phyloP scores from a whole-genome alignment of 176 grass and related monocot species.

The Oryza coarctata region DNA sequence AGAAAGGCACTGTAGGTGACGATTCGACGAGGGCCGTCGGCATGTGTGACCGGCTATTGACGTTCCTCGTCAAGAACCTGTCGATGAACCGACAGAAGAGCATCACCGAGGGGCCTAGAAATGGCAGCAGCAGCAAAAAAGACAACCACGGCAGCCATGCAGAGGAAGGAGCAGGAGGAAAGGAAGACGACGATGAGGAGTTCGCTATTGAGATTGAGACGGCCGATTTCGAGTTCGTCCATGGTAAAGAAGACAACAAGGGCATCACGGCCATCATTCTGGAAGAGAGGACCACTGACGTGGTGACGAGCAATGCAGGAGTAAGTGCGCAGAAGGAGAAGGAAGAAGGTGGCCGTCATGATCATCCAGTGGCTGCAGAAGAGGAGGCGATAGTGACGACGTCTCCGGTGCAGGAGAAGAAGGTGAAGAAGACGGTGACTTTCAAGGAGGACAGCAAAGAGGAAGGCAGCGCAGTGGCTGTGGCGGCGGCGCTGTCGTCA shows the following conservation, averaged over 20 bases:
- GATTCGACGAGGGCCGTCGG: conserved; percentile 1
- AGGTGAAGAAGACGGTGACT: conserved; percentile 39
- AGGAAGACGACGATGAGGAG: conserved; percentile 5
- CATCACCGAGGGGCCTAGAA: conserved; percentile 26
- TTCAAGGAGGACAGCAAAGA: conserved; percentile 36
- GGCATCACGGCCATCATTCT: conserved; percentile 11
- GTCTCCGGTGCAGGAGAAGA: conserved; percentile 16
- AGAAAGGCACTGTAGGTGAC: not conserved
- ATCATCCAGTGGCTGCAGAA: not conserved
- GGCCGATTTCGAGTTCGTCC: conserved; percentile 25
- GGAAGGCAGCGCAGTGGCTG: not conserved
- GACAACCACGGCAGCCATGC: not conserved
- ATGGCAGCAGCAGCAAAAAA: not conserved
- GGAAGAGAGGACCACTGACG: not conserved
- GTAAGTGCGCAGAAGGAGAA: not conserved
- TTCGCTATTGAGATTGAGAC: conserved; percentile 47
- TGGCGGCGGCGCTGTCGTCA: not conserved
- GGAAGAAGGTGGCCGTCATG: not conserved
- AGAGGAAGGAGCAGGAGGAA: not conserved
- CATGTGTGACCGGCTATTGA: conserved; percentile 49
- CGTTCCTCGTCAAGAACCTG: conserved; percentile 44
- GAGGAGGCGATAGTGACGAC: not conserved
- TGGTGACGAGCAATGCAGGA: not conserved
- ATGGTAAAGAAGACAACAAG: not conserved
- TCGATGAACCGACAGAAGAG: conserved; percentile 26